Conservation (phyloP, 768 basidiomycete species). For the Pleurotus sapidus region DNA sequence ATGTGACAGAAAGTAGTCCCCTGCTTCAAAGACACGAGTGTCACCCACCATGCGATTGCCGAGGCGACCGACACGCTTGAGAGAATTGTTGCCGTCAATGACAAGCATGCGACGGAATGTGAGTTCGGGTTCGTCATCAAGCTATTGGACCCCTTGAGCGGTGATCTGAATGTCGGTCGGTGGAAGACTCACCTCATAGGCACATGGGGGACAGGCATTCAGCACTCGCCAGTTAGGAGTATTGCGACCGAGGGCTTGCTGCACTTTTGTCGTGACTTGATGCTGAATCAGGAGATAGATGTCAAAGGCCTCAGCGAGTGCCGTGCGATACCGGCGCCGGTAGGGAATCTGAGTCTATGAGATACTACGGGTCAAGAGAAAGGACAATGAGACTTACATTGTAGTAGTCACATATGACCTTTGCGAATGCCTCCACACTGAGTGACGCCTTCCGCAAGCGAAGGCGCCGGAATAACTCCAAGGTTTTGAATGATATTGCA, state of each 20-base stretch:
- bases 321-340: slow-evolving; percentile 11
- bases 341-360: slow-evolving; percentile 18
- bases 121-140: slow-evolving; percentile 18
- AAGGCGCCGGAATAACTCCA: slow-evolving; percentile 19
- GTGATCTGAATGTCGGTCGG: not conserved
- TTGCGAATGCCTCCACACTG: slow-evolving; percentile 21
- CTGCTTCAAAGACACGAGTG: slow-evolving; percentile 1
- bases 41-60: slow-evolving; percentile 8
- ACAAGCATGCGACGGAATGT: slow-evolving; percentile 15
- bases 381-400: slow-evolving; percentile 9
- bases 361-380: not conserved
- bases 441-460: slow-evolving; percentile 14
- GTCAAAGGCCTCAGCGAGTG: slow-evolving; percentile 16
- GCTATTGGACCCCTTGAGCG: not conserved
- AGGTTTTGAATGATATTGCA: slow-evolving; percentile 19
- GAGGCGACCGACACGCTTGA: slow-evolving; percentile 13
- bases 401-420: slow-evolving; percentile 21
- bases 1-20: slow-evolving; percentile 1
- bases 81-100: slow-evolving; percentile 23
- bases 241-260: slow-evolving; percentile 16
- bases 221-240: slow-evolving; percentile 16
- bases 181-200: slow-evolving; percentile 11
- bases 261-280: slow-evolving; percentile 4
- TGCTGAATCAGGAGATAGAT: slow-evolving; percentile 15
- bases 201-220: slow-evolving; percentile 24